Evolutionary conservation across 1,139 yeast species (phyloP), one percentile per base, ranked within the genome.

Genomic region (Sugiyamaella pinicola): DNA sequence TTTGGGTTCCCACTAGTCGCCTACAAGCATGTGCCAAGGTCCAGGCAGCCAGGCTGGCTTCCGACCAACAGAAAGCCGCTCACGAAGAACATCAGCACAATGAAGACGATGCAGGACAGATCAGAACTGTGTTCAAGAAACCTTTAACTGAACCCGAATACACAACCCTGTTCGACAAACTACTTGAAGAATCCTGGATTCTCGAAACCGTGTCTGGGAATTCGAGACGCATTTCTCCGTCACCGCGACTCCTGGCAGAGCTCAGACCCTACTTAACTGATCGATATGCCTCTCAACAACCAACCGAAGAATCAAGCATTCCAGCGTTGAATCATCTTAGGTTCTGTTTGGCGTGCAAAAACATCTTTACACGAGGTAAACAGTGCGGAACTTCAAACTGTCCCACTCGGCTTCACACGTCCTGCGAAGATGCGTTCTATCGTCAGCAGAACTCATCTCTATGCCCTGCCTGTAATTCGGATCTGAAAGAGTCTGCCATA

Each of bases 331-430:
- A 82, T 1, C 71, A 75, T 22, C 63, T 83, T 1, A 65, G 74
- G 5, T 34, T 63, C 9, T 85, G 91, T 61, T 58, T 61, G 24
- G 82, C 79, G 17, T 85, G 90, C 65, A 68, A 71, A n/a, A 81
- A 77, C 33, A 68, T 83, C 12, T 80, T 82, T 5, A 83, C 87
- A 0, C 57, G 76, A 47, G 90, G 90, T 0, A 60, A 69, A 4
- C 70, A 70, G 37, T 76, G 81, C 59, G 56, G 64, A 0, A 69
- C 69, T 18, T 54, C 53, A 1, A 64, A 60, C 1, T 76, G 83
- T 57, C 61, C 66, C 22, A 62, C 68, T 3, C 62, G 79, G 19
- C 79, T 81, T 62, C 89, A 84, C 64, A 65, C 68, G 44, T 69
- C 68, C 50, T 83, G 90, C 64, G 71, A 71, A 49, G 59, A 56